Base-by-base conservation (phyloP, 2,329 filamentous ascomycete genomes). In the Neofusicoccum kwambonambiense region DNA sequence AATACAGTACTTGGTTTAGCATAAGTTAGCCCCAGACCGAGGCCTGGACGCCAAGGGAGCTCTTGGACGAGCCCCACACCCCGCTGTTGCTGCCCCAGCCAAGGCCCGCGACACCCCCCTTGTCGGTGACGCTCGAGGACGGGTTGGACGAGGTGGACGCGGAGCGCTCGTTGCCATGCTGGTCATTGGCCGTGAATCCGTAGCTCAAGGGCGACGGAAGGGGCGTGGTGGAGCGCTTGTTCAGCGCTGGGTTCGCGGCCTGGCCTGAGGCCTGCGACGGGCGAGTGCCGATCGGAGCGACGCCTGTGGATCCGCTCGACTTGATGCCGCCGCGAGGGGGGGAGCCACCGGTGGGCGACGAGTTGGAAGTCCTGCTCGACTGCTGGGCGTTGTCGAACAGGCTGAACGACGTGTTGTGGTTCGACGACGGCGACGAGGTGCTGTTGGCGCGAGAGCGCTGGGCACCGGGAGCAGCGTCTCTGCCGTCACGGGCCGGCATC, bases 261-360 rank as follows among this genome's bases (percentile, higher is more conserved):
- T 86, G 84, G 45, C 80, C 79, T n/a, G 86, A 79, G 39, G 83
- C 84, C 44, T 84, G 85, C 17, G 86, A 84, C 3, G 94, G 94
- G 50, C 95, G 90, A 65, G 94, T 97, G 68, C 95, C 95, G 71
- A 98, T 98, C 17, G 95, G 94, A 22, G 93, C 94, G 62, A 98
- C 93, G 4, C 90, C 84, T 65, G 84, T 83, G 64, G 84, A 85
- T 57, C 67, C 86, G 76, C 79, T 84, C 35, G 83, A 80, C 42
- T 88, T 84, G 34, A 58, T 15, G 61, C 87, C 84, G 68, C 87
- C 85, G 49, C 88, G 88, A 63, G 92, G 91, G 47, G 93, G 91
- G 6, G 93, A 96, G 45, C 87, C 90, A 64, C 89, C 89, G 4
- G 65, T 66, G 9, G 93, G 92, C 27, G 94, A 97, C 0, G 94